phyloP scores from a whole-genome alignment of 257 asterid species.

The Petunia axillaris region DNA sequence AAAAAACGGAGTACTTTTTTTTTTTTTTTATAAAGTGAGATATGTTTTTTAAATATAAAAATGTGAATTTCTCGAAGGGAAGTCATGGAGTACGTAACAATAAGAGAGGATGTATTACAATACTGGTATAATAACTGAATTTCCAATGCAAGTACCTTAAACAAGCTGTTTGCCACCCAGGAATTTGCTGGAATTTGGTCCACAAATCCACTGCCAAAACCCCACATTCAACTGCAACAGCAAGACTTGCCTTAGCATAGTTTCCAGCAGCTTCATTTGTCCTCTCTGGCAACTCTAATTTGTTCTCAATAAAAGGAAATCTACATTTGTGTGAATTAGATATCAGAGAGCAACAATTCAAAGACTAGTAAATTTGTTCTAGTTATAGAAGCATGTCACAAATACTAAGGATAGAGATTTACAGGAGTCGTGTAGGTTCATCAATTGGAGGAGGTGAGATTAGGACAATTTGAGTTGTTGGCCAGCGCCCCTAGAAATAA shows the following conservation, averaged over 20 bases:
- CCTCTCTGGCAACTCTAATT: conserved; percentile 70
- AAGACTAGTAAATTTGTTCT: not conserved
- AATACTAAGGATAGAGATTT: conserved; percentile 25
- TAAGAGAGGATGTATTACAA: not conserved
- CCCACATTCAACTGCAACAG: conserved; percentile 68
- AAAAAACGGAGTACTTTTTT: not conserved
- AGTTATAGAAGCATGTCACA: not conserved
- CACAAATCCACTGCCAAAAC: conserved; percentile 64
- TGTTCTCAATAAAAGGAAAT: conserved; percentile 48
- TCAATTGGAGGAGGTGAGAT: conserved; percentile 86
- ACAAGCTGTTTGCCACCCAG: conserved; percentile 65
- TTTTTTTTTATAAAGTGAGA: not conserved
- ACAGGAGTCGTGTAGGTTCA: conserved; percentile 75
- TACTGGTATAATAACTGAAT: not conserved
- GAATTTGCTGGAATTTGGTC: conserved; percentile 75
- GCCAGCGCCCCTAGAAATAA: conserved; percentile 73
- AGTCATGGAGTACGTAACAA: not conserved
- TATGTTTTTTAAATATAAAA: not conserved
- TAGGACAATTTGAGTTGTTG: conserved; percentile 63
- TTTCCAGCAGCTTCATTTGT: conserved; percentile 77
- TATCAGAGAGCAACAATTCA: not conserved
- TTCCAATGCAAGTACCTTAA: conserved; percentile 47
- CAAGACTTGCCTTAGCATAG: conserved; percentile 73
- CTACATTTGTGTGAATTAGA: conserved; percentile 34
- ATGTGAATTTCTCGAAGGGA: no score